Evolutionary conservation across 495 filamentous ascomycete genomes (phyloP).

Genomic region (Penicillium odoratum): DNA sequence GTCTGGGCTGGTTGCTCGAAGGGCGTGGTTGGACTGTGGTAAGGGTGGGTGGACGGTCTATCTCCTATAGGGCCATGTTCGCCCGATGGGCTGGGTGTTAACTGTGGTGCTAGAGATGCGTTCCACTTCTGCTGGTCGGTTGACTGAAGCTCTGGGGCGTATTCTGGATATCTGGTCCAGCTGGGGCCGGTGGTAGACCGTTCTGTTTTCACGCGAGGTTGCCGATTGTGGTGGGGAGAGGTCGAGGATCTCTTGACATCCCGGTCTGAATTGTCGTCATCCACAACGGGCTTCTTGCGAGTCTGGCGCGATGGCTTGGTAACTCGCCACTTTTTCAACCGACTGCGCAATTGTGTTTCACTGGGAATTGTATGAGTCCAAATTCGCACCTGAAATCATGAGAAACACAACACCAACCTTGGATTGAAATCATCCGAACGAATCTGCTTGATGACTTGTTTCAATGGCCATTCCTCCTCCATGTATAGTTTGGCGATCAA

Average conservation of each 20-base stretch:
- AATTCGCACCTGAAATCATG: background rate
- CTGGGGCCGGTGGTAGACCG: constrained; percentile 8
- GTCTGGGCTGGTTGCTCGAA: constrained; percentile 33
- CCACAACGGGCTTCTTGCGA: constrained; percentile 38
- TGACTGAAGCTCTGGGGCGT: constrained; percentile 18
- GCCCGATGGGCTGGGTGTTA: constrained; percentile 30
- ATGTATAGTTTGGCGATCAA: constrained; percentile 50
- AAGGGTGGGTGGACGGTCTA: constrained; percentile 15
- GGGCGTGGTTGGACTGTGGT: constrained; percentile 23
- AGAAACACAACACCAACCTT: constrained; percentile 29
- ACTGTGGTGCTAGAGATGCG: constrained; percentile 21
- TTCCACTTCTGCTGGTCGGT: constrained; percentile 25
- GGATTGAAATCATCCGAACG: constrained; percentile 50
- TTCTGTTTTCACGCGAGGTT: constrained; percentile 10
- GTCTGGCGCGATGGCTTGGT: constrained; percentile 50
- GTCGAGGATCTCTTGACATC: constrained; percentile 26
- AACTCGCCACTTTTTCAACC: constrained; percentile 51
- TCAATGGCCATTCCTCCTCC: constrained; percentile 52
- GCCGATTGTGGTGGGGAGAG: constrained; percentile 21
- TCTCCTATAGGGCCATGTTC: constrained; percentile 26
- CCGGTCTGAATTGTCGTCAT: constrained; percentile 29
- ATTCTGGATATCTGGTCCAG: constrained; percentile 18
- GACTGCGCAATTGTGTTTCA: constrained; percentile 49
- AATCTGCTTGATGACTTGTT: constrained; percentile 52
- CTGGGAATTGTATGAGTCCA: constrained; percentile 17